Percentiles rank a stretch among this genome's conserved stretches.
Evolutionary conservation across 2,329 filamentous ascomycete genomes (phyloP).

Genomic region (Beauveria sp.): DNA sequence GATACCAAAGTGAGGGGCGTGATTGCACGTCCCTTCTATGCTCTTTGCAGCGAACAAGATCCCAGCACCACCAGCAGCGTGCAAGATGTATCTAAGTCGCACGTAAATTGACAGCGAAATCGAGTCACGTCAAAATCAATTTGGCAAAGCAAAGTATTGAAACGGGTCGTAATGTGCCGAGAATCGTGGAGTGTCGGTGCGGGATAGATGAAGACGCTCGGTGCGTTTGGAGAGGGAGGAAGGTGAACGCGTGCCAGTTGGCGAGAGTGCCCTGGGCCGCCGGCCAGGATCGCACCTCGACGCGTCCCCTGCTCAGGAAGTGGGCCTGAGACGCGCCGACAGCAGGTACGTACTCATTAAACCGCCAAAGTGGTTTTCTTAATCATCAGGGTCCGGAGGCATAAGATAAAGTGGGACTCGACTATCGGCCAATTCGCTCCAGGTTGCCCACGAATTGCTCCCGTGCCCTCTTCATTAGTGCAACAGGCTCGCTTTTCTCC

Average conservation of each 20-base stretch:
- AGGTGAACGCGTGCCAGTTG: neutral
- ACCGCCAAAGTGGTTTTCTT: neutral
- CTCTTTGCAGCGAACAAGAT: neutral
- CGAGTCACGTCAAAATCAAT: neutral
- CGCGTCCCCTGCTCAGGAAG: neutral
- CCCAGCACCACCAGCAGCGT: neutral
- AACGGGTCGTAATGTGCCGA: neutral
- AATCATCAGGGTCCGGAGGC: neutral
- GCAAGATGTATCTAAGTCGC: neutral
- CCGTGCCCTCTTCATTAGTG: too few species aligned
- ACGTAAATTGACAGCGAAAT: neutral
- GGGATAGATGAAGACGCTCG: neutral
- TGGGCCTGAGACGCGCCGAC: neutral
- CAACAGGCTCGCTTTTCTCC: too few species aligned
- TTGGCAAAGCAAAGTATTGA: neutral
- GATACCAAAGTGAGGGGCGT: neutral
- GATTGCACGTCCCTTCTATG: neutral
- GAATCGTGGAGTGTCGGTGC: neutral
- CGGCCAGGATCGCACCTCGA: constrained; percentile 4
- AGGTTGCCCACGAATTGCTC: too few species aligned
- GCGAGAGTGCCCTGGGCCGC: neutral
- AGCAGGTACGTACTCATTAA: neutral
- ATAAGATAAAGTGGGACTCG: too few species aligned
- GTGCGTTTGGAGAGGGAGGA: neutral
- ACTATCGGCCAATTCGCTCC: too few species aligned